Percentiles rank a stretch among this genome's conserved stretches.
These are phyloP conservation scores for Nothophoma quercina DNA, from an alignment of 2,329 filamentous ascomycete species.

Conservation along the genomic window DNA sequence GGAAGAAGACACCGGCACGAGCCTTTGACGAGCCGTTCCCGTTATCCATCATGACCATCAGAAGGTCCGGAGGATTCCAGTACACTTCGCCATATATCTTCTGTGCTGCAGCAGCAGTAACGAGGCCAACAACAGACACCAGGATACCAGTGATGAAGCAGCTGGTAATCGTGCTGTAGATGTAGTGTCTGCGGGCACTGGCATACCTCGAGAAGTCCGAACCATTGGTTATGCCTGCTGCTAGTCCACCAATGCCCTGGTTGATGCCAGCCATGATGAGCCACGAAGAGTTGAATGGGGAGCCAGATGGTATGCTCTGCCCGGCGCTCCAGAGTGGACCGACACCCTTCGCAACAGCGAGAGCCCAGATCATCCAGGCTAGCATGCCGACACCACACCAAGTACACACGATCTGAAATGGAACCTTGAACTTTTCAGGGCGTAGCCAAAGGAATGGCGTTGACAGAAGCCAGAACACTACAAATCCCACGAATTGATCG, in stretches of 20 bases:
- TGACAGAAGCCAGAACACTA: conserved; percentile 46
- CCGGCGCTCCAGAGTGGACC: conserved; percentile 54
- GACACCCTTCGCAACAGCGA: conserved; percentile 54
- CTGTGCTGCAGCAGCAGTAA: conserved; percentile 52
- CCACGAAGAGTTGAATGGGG: conserved; percentile 53
- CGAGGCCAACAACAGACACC: conserved; percentile 53
- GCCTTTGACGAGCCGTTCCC: conserved; percentile 52
- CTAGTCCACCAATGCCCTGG: conserved; percentile 52
- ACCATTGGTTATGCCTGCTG: conserved; percentile 54
- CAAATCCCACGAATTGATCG: conserved; percentile 47
- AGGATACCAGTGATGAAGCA: conserved; percentile 52
- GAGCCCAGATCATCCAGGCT: conserved; percentile 57
- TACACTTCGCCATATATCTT: conserved; percentile 48
- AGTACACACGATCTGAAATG: conserved; percentile 54
- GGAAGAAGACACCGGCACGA: conserved; percentile 48
- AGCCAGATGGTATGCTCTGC: conserved; percentile 46
- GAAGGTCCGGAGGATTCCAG: conserved; percentile 54
- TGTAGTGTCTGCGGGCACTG: conserved; percentile 43
- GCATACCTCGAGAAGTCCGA: conserved; percentile 58
- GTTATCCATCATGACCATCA: conserved; percentile 56
- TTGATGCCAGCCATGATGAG: conserved; percentile 57
- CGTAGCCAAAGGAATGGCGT: conserved; percentile 59
- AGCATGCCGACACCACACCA: conserved; percentile 58
- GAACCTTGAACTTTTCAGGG: conserved; percentile 59
- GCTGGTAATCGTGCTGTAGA: conserved; percentile 52